Evolutionary conservation across 176 grass and related monocot genomes (phyloP).

Genomic region (Raddia guianensis): DNA sequence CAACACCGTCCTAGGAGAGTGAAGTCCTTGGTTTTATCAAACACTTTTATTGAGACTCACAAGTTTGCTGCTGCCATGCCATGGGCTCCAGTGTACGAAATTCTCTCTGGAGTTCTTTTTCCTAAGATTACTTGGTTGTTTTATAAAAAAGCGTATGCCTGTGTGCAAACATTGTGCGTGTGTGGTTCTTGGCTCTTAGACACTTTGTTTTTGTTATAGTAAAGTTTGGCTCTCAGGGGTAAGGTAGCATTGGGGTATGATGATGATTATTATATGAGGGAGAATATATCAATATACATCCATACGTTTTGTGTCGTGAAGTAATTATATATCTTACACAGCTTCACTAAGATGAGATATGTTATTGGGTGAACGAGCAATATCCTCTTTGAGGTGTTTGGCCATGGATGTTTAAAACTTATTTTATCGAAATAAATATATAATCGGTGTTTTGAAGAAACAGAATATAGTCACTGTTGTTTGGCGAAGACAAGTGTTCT

Average conservation of each 20-base stretch:
- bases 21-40: conserved; percentile 92
- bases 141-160: conserved; percentile 6
- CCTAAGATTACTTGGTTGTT: background rate
- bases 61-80: conserved; percentile 94
- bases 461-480: background rate
- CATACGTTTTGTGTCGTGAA: background rate
- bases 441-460: background rate
- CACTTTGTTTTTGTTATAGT: too few species aligned
- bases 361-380: background rate
- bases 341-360: conserved; percentile 4
- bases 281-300: background rate
- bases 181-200: background rate
- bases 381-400: background rate
- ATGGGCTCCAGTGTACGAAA: conserved; percentile 92
- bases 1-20: conserved; percentile 87
- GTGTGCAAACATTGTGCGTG: background rate
- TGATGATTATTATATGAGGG: background rate
- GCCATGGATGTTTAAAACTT: background rate
- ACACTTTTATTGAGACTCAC: conserved; percentile 91
- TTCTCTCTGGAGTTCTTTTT: conserved; percentile 24
- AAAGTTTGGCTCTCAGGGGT: too few species aligned
- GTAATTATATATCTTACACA: background rate
- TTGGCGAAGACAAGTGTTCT: conserved; percentile 3
- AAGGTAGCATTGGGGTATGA: too few species aligned
- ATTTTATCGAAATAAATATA: background rate